Percentiles rank a stretch among this genome's conserved stretches.
phyloP scores from a whole-genome alignment of 805 yeast genomes.

The Saccharomycopsis microspora region DNA sequence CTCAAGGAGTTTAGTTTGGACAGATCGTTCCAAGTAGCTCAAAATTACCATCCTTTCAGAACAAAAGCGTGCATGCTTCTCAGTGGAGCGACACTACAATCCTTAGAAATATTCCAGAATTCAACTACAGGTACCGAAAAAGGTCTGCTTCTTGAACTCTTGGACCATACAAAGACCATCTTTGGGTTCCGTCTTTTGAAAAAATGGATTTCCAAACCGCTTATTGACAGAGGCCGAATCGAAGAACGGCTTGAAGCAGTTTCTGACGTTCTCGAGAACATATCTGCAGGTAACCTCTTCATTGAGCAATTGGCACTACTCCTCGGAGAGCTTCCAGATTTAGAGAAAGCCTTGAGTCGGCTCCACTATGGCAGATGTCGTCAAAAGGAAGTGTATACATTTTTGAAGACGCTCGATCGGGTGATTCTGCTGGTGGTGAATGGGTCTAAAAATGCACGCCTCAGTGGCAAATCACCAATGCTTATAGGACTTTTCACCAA shows the following conservation, averaged over 20 bases:
- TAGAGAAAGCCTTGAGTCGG: slow-evolving; percentile 45
- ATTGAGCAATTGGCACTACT: slow-evolving; percentile 26
- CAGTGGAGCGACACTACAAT: slow-evolving; percentile 53
- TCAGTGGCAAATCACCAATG: slow-evolving; percentile 23
- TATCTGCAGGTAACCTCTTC: slow-evolving; percentile 23
- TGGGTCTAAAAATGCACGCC: not conserved
- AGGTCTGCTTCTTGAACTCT: slow-evolving; percentile 71
- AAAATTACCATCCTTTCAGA: slow-evolving; percentile 42
- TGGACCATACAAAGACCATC: slow-evolving; percentile 70
- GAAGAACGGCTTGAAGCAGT: slow-evolving; percentile 55
- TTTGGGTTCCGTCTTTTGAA: slow-evolving; percentile 61
- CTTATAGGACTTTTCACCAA: slow-evolving; percentile 28
- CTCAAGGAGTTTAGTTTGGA: slow-evolving; percentile 54
- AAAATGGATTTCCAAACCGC: slow-evolving; percentile 70
- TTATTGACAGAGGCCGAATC: slow-evolving; percentile 41
- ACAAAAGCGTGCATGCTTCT: slow-evolving; percentile 38
- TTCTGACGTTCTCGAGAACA: slow-evolving; percentile 28
- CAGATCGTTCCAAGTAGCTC: slow-evolving; percentile 37
- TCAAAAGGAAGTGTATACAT: slow-evolving; percentile 47
- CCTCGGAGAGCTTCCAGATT: slow-evolving; percentile 36
- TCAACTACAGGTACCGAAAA: slow-evolving; percentile 39
- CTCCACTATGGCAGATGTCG: slow-evolving; percentile 49
- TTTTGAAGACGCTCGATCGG: slow-evolving; percentile 34
- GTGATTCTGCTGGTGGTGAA: slow-evolving; percentile 18
- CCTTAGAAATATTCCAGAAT: slow-evolving; percentile 67